A percentile compares a stretch with the other conserved stretches of the same genome.
Evolutionary conservation across 768 basidiomycete genomes (phyloP).

Genomic region (Pholiota conissans): DNA sequence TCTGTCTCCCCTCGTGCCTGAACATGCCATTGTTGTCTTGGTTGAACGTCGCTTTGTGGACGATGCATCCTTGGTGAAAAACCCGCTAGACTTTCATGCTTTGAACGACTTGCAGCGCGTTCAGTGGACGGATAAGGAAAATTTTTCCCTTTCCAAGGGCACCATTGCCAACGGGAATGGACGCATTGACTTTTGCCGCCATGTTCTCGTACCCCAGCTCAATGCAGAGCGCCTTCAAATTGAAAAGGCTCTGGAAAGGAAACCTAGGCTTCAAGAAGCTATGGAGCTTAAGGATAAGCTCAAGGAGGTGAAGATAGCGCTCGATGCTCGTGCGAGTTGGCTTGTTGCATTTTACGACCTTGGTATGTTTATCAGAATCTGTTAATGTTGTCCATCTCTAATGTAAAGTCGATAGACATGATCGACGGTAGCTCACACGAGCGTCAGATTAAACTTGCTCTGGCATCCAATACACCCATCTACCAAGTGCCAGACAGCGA

Average conservation of each 20-base stretch:
- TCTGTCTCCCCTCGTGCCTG: background rate
- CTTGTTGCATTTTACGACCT: background rate
- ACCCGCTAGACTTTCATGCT: background rate
- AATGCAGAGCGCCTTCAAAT: background rate
- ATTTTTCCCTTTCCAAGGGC: background rate
- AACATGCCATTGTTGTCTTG: background rate
- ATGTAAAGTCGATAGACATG: background rate
- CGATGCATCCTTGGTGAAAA: background rate
- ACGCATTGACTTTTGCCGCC: background rate
- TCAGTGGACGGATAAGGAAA: background rate
- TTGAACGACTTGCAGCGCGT: background rate
- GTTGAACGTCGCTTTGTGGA: background rate
- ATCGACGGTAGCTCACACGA: background rate
- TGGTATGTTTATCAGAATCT: background rate
- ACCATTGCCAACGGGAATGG: background rate
- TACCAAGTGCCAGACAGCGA: constrained; percentile 1
- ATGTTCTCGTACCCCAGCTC: background rate
- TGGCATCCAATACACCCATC: background rate
- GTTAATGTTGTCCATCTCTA: no score
- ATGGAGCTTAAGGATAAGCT: background rate
- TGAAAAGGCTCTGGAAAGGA: background rate
- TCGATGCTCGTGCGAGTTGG: background rate
- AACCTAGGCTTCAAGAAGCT: background rate
- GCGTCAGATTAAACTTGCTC: background rate
- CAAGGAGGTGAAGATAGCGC: background rate